Conservation (phyloP, 2,329 filamentous ascomycete genomes). For the Chaetomiaceae sp. region DNA sequence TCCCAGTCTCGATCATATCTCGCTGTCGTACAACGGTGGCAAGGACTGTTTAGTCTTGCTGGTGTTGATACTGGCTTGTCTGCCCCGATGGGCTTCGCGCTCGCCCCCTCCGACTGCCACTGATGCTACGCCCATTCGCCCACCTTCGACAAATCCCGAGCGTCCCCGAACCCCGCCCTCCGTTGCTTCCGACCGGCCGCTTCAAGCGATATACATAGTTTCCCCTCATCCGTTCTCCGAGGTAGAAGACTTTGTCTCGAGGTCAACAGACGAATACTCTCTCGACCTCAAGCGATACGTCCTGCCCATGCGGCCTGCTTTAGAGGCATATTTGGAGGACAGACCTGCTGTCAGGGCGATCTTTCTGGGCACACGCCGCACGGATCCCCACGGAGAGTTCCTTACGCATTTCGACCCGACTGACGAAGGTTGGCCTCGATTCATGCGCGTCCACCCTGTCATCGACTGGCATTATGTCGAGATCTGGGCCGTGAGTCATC, state of each 20-base stretch:
- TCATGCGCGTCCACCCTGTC: conserved; percentile 90
- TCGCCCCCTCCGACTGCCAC: conserved; percentile 20
- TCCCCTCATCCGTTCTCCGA: conserved; percentile 76
- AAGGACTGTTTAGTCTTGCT: conserved; percentile 96
- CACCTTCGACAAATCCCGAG: neutral
- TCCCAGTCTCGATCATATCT: conserved; percentile 65
- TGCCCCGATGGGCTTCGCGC: conserved; percentile 32
- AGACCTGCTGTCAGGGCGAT: conserved; percentile 64
- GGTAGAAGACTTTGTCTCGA: conserved; percentile 76
- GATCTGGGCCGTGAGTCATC: conserved; percentile 74
- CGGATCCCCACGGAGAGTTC: conserved; percentile 79
- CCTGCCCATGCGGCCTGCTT: conserved; percentile 72
- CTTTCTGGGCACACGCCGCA: conserved; percentile 81
- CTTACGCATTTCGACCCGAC: conserved; percentile 81
- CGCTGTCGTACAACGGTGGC: conserved; percentile 93
- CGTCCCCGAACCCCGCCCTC: neutral
- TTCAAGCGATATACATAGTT: conserved; percentile 86
- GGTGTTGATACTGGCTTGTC: conserved; percentile 70
- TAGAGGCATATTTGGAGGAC: conserved; percentile 68
- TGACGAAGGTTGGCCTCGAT: conserved; percentile 81
- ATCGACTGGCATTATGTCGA: conserved; percentile 97
- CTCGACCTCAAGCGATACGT: conserved; percentile 70
- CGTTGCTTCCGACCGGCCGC: conserved; percentile 34
- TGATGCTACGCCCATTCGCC: conserved; percentile 9
- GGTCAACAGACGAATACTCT: conserved; percentile 61